A percentile compares a stretch with the other conserved stretches of the same genome.
These are phyloP conservation scores for Pseudogymnoascus sp. DNA, from an alignment of 2,329 filamentous ascomycete genomes.

Conservation along the genomic window DNA sequence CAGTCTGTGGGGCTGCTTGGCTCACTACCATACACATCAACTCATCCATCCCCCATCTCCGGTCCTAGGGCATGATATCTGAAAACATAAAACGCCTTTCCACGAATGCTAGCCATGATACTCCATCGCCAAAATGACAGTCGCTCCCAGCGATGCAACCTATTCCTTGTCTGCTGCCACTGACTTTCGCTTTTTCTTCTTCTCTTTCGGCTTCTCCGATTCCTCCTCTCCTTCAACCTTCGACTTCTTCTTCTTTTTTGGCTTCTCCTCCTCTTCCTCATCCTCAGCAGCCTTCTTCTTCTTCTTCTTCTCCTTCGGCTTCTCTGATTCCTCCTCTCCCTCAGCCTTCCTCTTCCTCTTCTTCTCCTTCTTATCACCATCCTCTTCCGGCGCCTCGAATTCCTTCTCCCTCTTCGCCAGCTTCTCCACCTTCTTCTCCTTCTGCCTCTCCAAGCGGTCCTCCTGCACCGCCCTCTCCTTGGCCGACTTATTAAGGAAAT, in stretches of 20 bases:
- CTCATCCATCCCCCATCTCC: not conserved
- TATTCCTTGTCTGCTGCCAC: slow-evolving; percentile 20
- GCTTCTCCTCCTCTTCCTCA: slow-evolving; percentile 31
- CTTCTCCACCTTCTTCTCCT: slow-evolving; percentile 80
- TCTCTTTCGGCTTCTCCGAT: slow-evolving; percentile 12
- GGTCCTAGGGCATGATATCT: slow-evolving; percentile 7
- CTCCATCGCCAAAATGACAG: slow-evolving; percentile 8
- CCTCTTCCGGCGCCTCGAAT: slow-evolving; percentile 80
- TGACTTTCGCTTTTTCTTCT: slow-evolving; percentile 9
- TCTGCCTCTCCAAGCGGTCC: slow-evolving; percentile 75
- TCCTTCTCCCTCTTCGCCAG: slow-evolving; percentile 75
- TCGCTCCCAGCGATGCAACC: not conserved
- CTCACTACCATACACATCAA: slow-evolving; percentile 1
- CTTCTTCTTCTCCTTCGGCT: slow-evolving; percentile 13
- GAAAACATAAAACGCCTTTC: slow-evolving; percentile 7
- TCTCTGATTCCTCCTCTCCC: slow-evolving; percentile 16
- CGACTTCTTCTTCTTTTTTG: slow-evolving; percentile 39
- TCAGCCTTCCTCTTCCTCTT: slow-evolving; percentile 37
- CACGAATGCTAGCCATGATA: slow-evolving; percentile 2
- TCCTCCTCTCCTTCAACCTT: slow-evolving; percentile 16
- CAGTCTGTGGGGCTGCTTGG: not conserved
- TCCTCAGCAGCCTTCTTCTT: slow-evolving; percentile 10
- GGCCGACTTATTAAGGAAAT: slow-evolving; percentile 86
- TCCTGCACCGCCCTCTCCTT: slow-evolving; percentile 78
- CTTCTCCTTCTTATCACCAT: slow-evolving; percentile 43